phyloP scores from a whole-genome alignment of 331 rosid species.

The Pyracantha coccinea region DNA sequence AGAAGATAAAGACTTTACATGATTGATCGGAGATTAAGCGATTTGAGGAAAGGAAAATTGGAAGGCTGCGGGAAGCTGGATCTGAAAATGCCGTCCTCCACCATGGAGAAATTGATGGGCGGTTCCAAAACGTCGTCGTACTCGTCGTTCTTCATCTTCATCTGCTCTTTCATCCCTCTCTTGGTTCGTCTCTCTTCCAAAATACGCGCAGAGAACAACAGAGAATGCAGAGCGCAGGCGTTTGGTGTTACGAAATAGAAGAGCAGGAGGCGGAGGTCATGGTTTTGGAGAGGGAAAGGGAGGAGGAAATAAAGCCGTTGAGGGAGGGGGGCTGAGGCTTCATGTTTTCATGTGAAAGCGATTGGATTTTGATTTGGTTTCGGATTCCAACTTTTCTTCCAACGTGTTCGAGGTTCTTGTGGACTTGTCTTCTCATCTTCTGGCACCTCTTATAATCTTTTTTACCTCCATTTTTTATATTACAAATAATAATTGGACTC shows the following conservation, averaged over 20 bases:
- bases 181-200: background rate
- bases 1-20: conserved; percentile 34
- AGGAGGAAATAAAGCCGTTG: conserved; percentile 4
- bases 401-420: conserved; percentile 3
- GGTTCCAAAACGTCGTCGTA: conserved; percentile 43
- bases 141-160: conserved; percentile 7
- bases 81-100: conserved; percentile 85
- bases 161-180: conserved; percentile 2
- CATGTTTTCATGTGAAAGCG: background rate
- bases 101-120: conserved; percentile 79
- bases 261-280: background rate
- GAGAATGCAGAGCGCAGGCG: background rate
- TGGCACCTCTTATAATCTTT: background rate
- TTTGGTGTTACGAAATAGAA: background rate
- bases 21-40: conserved; percentile 76
- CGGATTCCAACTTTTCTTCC: conserved; percentile 2
- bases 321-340: background rate
- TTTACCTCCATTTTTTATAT: background rate
- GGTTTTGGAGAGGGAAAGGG: background rate
- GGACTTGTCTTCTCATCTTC: background rate
- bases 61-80: conserved; percentile 68
- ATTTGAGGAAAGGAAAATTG: conserved; percentile 57
- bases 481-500: too few species aligned
- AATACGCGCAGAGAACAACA: background rate
- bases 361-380: background rate